A percentile compares a stretch with the other conserved stretches of the same genome.
Conservation (phyloP, 2,329 filamentous ascomycete genomes). For the Aspergillus piperis region DNA sequence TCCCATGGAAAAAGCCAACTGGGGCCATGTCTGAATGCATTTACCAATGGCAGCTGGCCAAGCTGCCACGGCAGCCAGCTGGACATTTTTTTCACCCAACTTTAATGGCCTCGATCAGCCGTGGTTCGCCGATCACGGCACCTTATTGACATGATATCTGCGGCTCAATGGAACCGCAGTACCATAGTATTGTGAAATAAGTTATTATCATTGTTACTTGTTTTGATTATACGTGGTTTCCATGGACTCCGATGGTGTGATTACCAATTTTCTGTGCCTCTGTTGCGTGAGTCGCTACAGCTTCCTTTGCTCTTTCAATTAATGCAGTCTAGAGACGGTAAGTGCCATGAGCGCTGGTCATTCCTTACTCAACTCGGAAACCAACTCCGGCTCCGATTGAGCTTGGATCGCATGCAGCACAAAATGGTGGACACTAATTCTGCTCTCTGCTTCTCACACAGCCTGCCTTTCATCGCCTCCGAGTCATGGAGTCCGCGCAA, state of each 20-base stretch:
- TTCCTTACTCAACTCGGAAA: slow-evolving; percentile 1
- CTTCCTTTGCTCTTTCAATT: too few relatives aligned
- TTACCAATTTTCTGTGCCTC: too few relatives aligned
- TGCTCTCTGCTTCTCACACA: background rate
- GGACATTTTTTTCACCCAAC: background rate
- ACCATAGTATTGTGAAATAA: too few relatives aligned
- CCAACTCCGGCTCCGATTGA: background rate
- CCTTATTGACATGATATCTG: slow-evolving; percentile 10
- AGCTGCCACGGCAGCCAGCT: background rate
- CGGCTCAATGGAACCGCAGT: slow-evolving; percentile 1
- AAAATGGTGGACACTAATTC: background rate
- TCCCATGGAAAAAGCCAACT: background rate
- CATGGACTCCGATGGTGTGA: too few relatives aligned
- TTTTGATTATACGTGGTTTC: too few relatives aligned
- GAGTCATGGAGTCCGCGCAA: background rate
- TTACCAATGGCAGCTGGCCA: slow-evolving; percentile 1
- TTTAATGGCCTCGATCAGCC: slow-evolving; percentile 2
- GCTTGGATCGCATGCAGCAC: background rate
- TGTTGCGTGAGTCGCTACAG: too few relatives aligned
- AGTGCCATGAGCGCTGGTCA: background rate
- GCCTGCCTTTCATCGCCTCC: background rate
- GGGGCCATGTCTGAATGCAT: background rate
- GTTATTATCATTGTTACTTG: too few relatives aligned
- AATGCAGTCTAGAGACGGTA: too few relatives aligned
- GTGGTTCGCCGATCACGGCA: slow-evolving; percentile 11